phyloP scores from a whole-genome alignment of 345 rosid species.

The Diplotaxis tenuifolia region DNA sequence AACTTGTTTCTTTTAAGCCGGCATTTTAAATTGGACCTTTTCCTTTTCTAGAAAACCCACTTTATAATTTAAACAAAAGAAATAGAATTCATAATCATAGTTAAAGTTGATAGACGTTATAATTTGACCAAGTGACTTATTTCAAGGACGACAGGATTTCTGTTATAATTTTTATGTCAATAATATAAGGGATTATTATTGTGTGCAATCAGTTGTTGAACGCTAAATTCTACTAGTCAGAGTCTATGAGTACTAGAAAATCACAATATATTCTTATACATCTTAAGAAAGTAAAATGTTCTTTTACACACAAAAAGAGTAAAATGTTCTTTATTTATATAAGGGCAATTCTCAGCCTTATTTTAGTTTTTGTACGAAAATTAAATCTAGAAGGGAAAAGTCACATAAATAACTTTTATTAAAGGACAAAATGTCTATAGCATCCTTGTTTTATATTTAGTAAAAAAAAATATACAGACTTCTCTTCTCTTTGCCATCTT shows the following conservation, averaged over 20 bases:
- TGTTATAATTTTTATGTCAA: not conserved
- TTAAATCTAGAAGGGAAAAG: too few species aligned
- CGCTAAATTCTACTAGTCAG: not conserved
- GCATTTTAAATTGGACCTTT: conserved; percentile 21
- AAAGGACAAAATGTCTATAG: too few species aligned
- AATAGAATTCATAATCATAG: not conserved
- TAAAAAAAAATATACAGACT: too few species aligned
- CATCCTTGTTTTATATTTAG: too few species aligned
- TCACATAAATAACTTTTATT: too few species aligned
- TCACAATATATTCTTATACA: not conserved
- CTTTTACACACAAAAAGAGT: too few species aligned
- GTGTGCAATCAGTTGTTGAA: not conserved
- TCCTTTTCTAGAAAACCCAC: conserved; percentile 23
- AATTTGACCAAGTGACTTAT: conserved; percentile 17
- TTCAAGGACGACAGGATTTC: not conserved
- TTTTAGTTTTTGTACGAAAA: too few species aligned
- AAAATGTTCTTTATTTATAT: not conserved
- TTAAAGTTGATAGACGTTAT: conserved; percentile 26
- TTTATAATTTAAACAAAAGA: conserved; percentile 7
- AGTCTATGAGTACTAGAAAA: not conserved
- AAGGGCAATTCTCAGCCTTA: too few species aligned
- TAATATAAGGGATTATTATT: not conserved
- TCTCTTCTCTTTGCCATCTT: too few species aligned
- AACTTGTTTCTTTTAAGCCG: conserved; percentile 29
- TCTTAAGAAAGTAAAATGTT: not conserved